phyloP scores from a whole-genome alignment of 441 rosid genomes.

The Dalechampia spathulata region DNA sequence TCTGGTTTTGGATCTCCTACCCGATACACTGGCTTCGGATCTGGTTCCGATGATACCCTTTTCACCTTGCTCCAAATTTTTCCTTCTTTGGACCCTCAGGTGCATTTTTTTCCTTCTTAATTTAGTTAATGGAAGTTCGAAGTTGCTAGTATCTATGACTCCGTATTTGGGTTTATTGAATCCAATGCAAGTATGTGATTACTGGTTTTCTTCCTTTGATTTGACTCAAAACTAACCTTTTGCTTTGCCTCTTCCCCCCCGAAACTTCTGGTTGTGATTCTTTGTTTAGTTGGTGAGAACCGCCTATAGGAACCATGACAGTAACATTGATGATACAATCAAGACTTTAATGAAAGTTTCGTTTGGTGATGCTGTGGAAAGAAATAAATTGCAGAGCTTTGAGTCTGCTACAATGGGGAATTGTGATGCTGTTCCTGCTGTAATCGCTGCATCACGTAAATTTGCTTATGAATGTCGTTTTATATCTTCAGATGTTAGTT shows the following conservation, averaged over 20 bases:
- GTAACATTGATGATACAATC: conserved; percentile 37
- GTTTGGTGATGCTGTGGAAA: conserved; percentile 11
- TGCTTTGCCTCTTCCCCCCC: too few relatives aligned
- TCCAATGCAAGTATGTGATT: too few relatives aligned
- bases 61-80: conserved; percentile 31
- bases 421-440: conserved; percentile 10
- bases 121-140: background rate
- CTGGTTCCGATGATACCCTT: conserved; percentile 34
- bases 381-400: conserved; percentile 16
- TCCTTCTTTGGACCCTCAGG: conserved; percentile 51
- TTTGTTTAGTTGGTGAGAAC: conserved; percentile 24
- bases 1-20: conserved; percentile 35
- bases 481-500: too few relatives aligned
- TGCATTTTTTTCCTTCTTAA: conserved; percentile 6
- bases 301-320: conserved; percentile 24
- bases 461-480: too few relatives aligned
- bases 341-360: conserved; percentile 26
- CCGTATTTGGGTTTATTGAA: too few relatives aligned
- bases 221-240: too few relatives aligned
- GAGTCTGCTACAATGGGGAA: conserved; percentile 16
- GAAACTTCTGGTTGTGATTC: conserved; percentile 5
- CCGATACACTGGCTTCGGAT: conserved; percentile 25
- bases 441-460: conserved; percentile 12
- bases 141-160: too few relatives aligned
- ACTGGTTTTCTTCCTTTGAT: too few relatives aligned